phyloP scores from a whole-genome alignment of 176 grass and related monocot genomes.

The Lolium multiflorum region DNA sequence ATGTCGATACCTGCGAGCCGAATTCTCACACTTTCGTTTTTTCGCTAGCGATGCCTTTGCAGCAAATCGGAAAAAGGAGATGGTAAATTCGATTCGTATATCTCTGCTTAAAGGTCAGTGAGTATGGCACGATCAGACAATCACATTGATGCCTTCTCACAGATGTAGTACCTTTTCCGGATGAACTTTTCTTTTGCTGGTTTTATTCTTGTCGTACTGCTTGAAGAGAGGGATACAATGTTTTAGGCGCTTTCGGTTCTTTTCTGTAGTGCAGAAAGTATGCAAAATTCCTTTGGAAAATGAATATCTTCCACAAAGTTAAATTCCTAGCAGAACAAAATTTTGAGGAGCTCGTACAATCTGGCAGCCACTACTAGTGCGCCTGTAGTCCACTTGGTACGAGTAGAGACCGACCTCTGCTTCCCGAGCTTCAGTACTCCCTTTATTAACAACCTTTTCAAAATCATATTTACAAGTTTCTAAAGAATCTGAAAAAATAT shows the following conservation, averaged over 20 bases:
- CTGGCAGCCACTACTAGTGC: too few relatives aligned
- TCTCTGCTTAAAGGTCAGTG: background rate
- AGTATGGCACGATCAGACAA: background rate
- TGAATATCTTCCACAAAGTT: background rate
- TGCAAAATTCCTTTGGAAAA: background rate
- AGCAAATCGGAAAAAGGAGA: background rate
- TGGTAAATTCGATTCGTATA: background rate
- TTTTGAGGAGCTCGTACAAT: too few relatives aligned
- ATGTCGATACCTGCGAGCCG: background rate
- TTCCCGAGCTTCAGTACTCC: too few relatives aligned
- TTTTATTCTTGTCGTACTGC: slow-evolving; percentile 17
- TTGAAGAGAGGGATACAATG: background rate
- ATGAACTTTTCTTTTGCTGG: background rate
- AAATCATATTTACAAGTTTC: too few relatives aligned
- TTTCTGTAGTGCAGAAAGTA: background rate
- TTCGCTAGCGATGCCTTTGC: background rate
- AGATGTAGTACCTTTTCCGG: background rate
- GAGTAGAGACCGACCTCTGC: too few relatives aligned
- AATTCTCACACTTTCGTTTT: background rate
- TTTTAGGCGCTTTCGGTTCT: too few relatives aligned
- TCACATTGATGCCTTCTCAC: background rate
- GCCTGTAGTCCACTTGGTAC: too few relatives aligned
- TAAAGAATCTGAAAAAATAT: too few relatives aligned
- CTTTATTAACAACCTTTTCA: too few relatives aligned
- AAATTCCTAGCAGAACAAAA: too few relatives aligned